phyloP scores from a whole-genome alignment of 306 rosid species.

The Glycine tomentella region DNA sequence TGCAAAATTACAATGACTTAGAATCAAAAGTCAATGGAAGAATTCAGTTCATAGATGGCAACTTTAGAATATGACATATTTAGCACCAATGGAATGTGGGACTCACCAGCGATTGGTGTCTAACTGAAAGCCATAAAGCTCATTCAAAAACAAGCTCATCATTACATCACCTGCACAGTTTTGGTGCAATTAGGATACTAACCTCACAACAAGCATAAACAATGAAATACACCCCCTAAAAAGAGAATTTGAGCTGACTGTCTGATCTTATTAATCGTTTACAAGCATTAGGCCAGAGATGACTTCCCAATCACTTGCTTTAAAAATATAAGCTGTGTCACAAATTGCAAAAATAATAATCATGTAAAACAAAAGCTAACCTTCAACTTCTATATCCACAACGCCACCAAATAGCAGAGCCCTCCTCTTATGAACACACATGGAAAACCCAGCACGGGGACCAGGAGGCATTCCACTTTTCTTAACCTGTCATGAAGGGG shows the following conservation, averaged over 20 bases:
- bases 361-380: slow-evolving; percentile 51
- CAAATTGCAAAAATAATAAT: slow-evolving; percentile 25
- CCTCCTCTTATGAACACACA: slow-evolving; percentile 93
- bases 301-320: slow-evolving; percentile 24
- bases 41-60: slow-evolving; percentile 23
- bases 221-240: slow-evolving; percentile 2
- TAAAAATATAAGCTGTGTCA: not conserved
- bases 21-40: slow-evolving; percentile 26
- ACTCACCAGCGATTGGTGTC: slow-evolving; percentile 89
- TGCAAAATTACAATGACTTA: slow-evolving; percentile 10
- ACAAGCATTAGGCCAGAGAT: slow-evolving; percentile 11
- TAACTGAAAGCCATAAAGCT: slow-evolving; percentile 93
- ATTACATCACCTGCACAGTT: slow-evolving; percentile 82
- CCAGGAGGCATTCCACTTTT: slow-evolving; percentile 99
- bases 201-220: slow-evolving; percentile 36
- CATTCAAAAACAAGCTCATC: slow-evolving; percentile 94
- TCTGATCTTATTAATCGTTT: slow-evolving; percentile 24
- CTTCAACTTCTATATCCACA: slow-evolving; percentile 96
- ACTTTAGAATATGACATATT: slow-evolving; percentile 20
- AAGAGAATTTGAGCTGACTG: slow-evolving; percentile 27
- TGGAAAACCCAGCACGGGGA: slow-evolving; percentile 98
- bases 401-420: slow-evolving; percentile 95
- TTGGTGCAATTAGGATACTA: slow-evolving; percentile 37
- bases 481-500: slow-evolving; percentile 70
- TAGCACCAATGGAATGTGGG: slow-evolving; percentile 15